phyloP scores from a whole-genome alignment of 1,284 basidiomycete genomes.

The Cryptococcus amylolentus region DNA sequence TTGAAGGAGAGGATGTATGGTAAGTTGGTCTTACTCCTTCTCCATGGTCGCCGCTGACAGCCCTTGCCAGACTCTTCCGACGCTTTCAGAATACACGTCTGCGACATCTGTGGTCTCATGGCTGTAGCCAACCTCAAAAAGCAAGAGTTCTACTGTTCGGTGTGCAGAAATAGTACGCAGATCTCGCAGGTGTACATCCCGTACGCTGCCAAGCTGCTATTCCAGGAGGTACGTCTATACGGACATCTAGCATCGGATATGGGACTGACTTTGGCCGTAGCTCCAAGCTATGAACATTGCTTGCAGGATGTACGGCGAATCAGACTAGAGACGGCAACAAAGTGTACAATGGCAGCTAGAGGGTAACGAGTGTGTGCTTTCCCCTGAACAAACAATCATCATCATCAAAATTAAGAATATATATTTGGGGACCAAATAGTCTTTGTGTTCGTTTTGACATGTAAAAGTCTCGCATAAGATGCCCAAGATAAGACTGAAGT shows the following conservation, averaged over 20 bases:
- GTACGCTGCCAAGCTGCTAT: constrained; percentile 63
- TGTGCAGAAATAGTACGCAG: constrained; percentile 93
- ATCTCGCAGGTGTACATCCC: constrained; percentile 87
- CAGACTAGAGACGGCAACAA: constrained; percentile 18
- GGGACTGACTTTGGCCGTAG: background rate
- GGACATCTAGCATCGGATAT: background rate
- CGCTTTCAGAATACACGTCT: constrained; percentile 92
- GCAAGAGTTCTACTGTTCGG: constrained; percentile 56
- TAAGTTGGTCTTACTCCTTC: constrained; percentile 37
- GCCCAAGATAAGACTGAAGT: too few relatives aligned
- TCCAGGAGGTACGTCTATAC: constrained; percentile 32
- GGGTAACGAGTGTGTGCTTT: background rate
- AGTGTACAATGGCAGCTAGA: background rate
- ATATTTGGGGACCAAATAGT: too few relatives aligned
- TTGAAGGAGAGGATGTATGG: constrained; percentile 92
- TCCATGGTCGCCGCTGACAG: constrained; percentile 7
- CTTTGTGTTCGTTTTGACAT: too few relatives aligned
- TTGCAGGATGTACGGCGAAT: constrained; percentile 40
- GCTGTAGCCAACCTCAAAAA: constrained; percentile 83
- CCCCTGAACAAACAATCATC: background rate
- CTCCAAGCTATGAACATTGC: constrained; percentile 45
- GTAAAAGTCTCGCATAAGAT: too few relatives aligned
- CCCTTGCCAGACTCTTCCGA: constrained; percentile 59
- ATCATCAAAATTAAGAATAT: background rate
- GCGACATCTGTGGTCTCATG: constrained; percentile 90